Conservation (phyloP, 2,329 filamentous ascomycete species). For the Teratosphaeria viscida region DNA sequence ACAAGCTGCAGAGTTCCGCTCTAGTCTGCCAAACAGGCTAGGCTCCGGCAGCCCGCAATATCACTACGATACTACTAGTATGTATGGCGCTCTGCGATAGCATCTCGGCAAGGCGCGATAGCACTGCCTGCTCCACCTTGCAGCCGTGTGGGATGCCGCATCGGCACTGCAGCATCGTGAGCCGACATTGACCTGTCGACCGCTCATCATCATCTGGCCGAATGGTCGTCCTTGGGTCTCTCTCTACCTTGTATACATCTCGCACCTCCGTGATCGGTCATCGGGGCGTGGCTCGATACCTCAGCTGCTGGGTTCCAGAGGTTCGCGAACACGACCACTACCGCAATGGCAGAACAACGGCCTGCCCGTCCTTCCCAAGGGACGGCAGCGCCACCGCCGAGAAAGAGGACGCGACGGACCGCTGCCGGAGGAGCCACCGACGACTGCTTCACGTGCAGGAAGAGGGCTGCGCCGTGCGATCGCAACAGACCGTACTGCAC, state of each 20-base stretch:
- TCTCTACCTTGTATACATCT: neutral
- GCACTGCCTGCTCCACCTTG: neutral
- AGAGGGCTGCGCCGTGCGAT: conserved; percentile 77
- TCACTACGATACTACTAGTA: neutral
- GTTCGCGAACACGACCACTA: conserved; percentile 1
- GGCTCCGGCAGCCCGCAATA: neutral
- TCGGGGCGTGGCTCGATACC: neutral
- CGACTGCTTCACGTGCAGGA: conserved; percentile 90
- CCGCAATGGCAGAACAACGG: neutral
- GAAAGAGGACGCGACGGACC: conserved; percentile 73
- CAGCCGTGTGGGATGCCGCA: neutral
- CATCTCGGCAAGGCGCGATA: neutral
- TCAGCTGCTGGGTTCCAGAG: neutral
- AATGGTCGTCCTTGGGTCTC: neutral
- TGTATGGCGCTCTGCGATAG: neutral
- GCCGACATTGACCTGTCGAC: neutral
- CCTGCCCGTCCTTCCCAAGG: neutral
- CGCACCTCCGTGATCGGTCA: neutral
- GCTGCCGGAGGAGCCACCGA: conserved; percentile 81
- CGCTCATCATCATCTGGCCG: neutral
- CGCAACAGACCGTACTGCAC: conserved; percentile 88
- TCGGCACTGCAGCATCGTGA: neutral
- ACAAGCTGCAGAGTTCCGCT: neutral
- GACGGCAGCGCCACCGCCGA: conserved; percentile 21
- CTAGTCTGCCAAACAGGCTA: neutral